Evolutionary conservation across 345 rosid species (phyloP), one percentile per base, ranked within the genome.

Genomic region (Brassica carinata): DNA sequence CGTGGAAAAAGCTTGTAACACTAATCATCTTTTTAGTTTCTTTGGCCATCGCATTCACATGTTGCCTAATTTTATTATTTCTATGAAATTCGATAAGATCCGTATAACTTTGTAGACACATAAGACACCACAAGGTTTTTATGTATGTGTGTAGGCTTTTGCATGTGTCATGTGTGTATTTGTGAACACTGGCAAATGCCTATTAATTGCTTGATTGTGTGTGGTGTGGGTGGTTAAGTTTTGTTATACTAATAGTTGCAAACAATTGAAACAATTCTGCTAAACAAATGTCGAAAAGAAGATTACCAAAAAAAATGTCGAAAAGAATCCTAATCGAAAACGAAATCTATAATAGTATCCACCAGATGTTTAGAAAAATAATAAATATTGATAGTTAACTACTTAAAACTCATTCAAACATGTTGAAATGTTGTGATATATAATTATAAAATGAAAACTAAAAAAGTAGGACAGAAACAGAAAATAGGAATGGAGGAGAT

Each of bases 1-100:
- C 69, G 78, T 79, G 82, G 74, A 67, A 67, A 67, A 73, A 67
- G 78, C 69, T 43, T 73, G 13, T 23, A 73, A 73, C 57, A 45
- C 64, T 19, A 5, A 10, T 2, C 82, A 45, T 59, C 64, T 79
- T 51, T 43, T 66, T 72, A 5, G 59, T 72, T 19, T 73, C 62
- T 57, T 29, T 53, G 51, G 64, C 77, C 63, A 67, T 66, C 73
- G 30, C 67, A 67, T 43, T 79, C 78, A 73, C n/a, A 59, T 30
- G 64, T 73, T 73, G 71, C 64, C 74, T 58, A 67, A 30, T 38
- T 51, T 66, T 66, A 10, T 64, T 4, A 51, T 26, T 66, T 48
- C 51, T 57, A 38, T 65, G 7, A 14, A 67, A 3, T 18, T 66
- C 7, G 68, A 66, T 66, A 27, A 66, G 62, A 72, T 38, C 66